Base-by-base conservation (phyloP, 225 moss, liverwort and hornwort species). In the Rhytidiadelphus loreus region DNA sequence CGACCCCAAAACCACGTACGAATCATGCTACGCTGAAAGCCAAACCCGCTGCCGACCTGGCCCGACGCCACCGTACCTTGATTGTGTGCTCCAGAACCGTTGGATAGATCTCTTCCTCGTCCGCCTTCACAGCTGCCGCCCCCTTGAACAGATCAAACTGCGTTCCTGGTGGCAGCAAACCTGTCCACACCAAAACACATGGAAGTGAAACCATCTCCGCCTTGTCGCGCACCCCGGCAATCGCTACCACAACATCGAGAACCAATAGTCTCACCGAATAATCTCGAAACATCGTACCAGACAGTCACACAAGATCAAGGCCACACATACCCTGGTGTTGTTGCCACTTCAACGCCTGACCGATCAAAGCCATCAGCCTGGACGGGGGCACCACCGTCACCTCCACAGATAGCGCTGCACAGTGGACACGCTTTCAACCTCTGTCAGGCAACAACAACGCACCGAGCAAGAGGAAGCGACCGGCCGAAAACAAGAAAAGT, bases 101-200 rank as follows among this genome's bases (percentile, higher is more conserved):
- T 7, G 98, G 98, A 87, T 96, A 99, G 48, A 86, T 90, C 91
- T 99, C 98, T 73, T 99, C 98, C 90, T 97, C 98, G 85, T 99
- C 98, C 89, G 98, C 98, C 89, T 97, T 99, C 62, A 99, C 95
- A 72, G 97, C 98, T 72, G 98, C 98, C 85, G 98, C 97, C 84
- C 98, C 98, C 91, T 96, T 97, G 89, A 99, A 99, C 77, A 99
- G 94, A 92, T 99, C 98, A 84, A 99, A 99, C 75, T 99, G 98
- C 46, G 97, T 95, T 70, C 97, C 98, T 13, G 98, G 98, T 83
- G 98, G 98, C 93, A 99, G 89, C 84, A 99, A 91, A 53, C 98
- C 98, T 98, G 94, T 52, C 32, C 85, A 55, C 80, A 41, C 7
- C 87, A 87, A 63, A 35, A 62, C 70, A 89, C 70, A 55, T 15